These are phyloP conservation scores for Fusarium duplospermum DNA, from an alignment of 2,329 filamentous ascomycete species.

Conservation along the genomic window DNA sequence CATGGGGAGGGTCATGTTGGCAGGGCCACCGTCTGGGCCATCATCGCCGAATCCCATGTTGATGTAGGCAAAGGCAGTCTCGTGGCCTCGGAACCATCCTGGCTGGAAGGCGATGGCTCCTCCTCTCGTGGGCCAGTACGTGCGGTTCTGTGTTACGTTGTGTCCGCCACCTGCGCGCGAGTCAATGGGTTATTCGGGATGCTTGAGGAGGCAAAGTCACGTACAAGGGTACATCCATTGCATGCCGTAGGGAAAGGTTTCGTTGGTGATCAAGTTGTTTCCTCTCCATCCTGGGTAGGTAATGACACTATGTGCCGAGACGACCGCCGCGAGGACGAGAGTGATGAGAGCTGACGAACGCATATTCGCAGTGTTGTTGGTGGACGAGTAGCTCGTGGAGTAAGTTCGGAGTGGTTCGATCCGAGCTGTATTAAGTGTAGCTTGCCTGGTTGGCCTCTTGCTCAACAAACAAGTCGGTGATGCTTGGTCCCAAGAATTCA, in stretches of 20 bases:
- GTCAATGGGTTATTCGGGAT: conserved; percentile 19
- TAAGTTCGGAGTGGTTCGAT: background rate
- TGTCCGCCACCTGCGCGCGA: conserved; percentile 80
- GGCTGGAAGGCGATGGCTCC: conserved; percentile 92
- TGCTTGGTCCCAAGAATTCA: conserved; percentile 10
- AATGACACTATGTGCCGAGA: conserved; percentile 81
- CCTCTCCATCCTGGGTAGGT: conserved; percentile 89
- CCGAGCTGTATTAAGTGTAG: background rate
- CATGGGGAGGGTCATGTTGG: conserved; percentile 90
- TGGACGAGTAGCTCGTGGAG: background rate
- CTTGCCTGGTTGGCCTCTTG: background rate
- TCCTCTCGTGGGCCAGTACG: conserved; percentile 89
- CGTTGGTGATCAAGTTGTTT: conserved; percentile 84
- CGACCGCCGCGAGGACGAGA: conserved; percentile 60
- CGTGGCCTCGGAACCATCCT: conserved; percentile 94
- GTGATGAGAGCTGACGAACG: conserved; percentile 56
- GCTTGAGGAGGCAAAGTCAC: conserved; percentile 48
- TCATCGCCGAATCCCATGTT: conserved; percentile 87
- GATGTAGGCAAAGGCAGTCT: conserved; percentile 85
- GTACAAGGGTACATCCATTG: conserved; percentile 96
- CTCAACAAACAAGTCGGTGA: conserved; percentile 2
- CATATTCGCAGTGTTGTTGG: conserved; percentile 52
- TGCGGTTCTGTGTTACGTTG: conserved; percentile 81
- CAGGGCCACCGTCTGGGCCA: conserved; percentile 72
- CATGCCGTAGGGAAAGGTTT: conserved; percentile 87